Base-by-base conservation (phyloP, 805 yeast species). In the Wickerhamiella sergipiensis region DNA sequence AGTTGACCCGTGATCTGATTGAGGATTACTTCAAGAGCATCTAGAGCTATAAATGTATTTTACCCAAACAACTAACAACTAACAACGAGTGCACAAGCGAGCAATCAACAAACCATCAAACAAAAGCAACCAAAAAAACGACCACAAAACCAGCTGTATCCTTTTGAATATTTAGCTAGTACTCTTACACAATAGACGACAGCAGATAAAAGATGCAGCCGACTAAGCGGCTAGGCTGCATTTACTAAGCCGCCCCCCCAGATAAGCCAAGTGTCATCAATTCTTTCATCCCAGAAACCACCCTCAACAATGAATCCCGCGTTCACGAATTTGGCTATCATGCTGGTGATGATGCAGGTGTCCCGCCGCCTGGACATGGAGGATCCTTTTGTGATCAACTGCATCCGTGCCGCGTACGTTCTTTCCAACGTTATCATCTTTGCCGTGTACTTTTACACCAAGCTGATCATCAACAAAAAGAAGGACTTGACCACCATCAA, bases 341-440 rank as follows among this genome's bases (percentile, higher is more conserved):
- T 89, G 96, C 81, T 89, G 65, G 84, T 79, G 75, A 86, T 87
- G 86, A 90, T 89, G 95, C 96, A 88, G 70, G 84, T 88, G 57
- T 80, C 96, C 57, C 85, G 87, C 69, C 80, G 78, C 65, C 73
- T 92, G 55, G 92, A 90, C 69, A 80, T 89, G 69, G 97, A 90
- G 67, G 78, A 89, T 69, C 90, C 94, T 45, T 69, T 69, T 57
- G 76, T 79, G 52, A 72, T 88, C 49, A 69, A 83, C 65, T 83
- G 79, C 66, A 89, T 86, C 50, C 80, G 98, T 68, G 71, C 72
- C 39, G 78, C 79, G 45, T 92, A 86, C 71, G 68, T 76, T 46
- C 60, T 81, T 21, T 79, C 89, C 63, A 87, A 85, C 61, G 62
- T 74, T 38, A 54, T 81, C 52, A 79, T 92, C 15, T 71, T 85